A percentile compares a stretch with the other conserved stretches of the same genome.
These are phyloP conservation scores for Oryza coarctata DNA, from an alignment of 176 grass and related monocot genomes.

Conservation along the genomic window DNA sequence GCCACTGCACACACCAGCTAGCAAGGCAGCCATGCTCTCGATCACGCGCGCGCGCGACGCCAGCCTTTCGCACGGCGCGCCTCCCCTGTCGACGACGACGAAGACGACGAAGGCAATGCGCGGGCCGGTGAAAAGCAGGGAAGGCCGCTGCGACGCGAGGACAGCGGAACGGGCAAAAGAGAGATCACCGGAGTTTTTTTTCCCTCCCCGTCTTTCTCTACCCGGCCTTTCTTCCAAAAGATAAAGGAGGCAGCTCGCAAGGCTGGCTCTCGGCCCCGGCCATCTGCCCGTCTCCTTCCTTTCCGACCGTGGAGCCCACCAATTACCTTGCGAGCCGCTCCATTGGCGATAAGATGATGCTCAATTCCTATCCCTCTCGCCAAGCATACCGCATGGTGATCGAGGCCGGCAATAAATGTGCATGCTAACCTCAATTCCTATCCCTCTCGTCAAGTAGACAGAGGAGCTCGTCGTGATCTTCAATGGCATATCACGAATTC, in stretches of 20 bases:
- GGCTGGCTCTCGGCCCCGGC: not conserved
- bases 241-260: conserved; percentile 1
- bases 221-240: conserved; percentile 23
- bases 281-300: not conserved
- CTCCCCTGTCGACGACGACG: not conserved
- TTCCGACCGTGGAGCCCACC: conserved; percentile 5
- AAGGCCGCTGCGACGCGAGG: not conserved
- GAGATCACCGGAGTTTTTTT: not conserved
- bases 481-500: not conserved
- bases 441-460: too few species aligned
- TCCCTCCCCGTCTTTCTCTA: not conserved
- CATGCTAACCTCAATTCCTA: not conserved
- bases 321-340: conserved; percentile 3
- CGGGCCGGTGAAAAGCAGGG: not conserved
- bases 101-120: not conserved
- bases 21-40: not conserved
- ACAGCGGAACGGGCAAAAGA: not conserved
- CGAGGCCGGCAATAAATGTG: not conserved
- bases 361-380: not conserved
- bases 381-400: not conserved
- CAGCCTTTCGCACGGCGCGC: not conserved
- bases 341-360: not conserved
- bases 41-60: not conserved
- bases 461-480: not conserved
- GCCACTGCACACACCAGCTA: not conserved